Conservation (phyloP, 495 filamentous ascomycete species). For the Penicillium fimorum region DNA sequence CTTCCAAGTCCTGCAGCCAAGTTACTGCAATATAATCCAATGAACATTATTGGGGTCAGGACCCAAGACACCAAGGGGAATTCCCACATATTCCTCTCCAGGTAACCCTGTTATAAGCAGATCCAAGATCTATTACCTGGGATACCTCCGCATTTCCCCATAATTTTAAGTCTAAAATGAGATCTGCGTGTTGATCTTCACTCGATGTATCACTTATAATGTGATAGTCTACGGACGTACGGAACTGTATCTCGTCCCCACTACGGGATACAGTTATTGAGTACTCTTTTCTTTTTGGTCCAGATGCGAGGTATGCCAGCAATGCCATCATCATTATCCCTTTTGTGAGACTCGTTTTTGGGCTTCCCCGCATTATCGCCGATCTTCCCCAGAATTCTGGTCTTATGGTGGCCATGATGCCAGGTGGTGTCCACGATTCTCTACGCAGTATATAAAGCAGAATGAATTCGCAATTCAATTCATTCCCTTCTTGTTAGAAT, state of each 20-base stretch:
- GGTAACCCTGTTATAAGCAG: neutral
- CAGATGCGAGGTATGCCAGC: neutral
- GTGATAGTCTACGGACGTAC: slow-evolving; percentile 7
- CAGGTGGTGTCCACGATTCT: neutral
- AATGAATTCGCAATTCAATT: neutral
- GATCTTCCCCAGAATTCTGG: neutral
- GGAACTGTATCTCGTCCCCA: neutral
- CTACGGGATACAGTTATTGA: neutral
- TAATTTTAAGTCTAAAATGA: neutral
- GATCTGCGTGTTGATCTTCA: slow-evolving; percentile 5
- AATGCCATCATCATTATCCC: neutral
- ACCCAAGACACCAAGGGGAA: neutral
- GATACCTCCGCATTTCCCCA: slow-evolving; percentile 10
- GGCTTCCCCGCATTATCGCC: slow-evolving; percentile 1
- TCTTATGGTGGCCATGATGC: neutral
- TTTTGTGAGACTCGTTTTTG: neutral
- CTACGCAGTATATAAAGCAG: slow-evolving; percentile 2
- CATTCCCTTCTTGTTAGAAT: neutral
- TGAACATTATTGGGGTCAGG: neutral
- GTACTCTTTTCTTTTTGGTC: neutral
- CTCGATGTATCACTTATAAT: neutral
- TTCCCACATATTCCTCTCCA: neutral
- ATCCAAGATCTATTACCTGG: neutral
- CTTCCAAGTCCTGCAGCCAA: neutral
- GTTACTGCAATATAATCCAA: neutral